These are phyloP conservation scores for Colletotrichum sansevieriae DNA, from an alignment of 2,329 filamentous ascomycete genomes.

Conservation along the genomic window DNA sequence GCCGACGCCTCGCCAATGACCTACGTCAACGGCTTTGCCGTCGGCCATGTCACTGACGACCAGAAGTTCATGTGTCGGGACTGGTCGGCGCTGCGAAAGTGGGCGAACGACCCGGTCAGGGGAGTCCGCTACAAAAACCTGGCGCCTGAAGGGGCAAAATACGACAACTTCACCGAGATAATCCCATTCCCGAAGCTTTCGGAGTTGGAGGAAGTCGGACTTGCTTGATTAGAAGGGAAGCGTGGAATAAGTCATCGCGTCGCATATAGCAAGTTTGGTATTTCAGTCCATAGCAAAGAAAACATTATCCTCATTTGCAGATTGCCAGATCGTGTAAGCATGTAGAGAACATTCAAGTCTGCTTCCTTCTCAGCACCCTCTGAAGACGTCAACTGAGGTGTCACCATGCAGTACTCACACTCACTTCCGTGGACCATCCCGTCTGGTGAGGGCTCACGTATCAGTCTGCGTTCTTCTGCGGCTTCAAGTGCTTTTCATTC, in stretches of 20 bases:
- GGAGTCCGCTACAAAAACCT: constrained; percentile 26
- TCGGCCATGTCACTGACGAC: constrained; percentile 28
- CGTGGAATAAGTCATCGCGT: neutral
- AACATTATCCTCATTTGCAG: no score
- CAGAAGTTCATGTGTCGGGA: constrained; percentile 33
- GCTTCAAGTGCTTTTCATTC: no score
- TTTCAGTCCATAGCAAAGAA: no score
- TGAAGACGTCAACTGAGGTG: no score
- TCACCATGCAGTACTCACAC: no score
- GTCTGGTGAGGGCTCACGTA: no score
- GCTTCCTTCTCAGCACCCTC: no score
- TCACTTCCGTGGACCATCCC: no score
- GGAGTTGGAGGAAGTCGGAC: constrained; percentile 13
- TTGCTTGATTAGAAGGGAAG: constrained; percentile 8
- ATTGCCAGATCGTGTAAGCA: no score
- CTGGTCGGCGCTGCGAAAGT: constrained; percentile 22
- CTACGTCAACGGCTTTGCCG: constrained; percentile 25
- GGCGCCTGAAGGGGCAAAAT: constrained; percentile 13
- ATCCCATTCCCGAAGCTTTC: constrained; percentile 26
- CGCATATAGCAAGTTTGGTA: neutral
- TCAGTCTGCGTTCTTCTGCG: no score
- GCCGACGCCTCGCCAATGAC: constrained; percentile 32
- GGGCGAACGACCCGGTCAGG: constrained; percentile 29
- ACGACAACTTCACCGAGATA: constrained; percentile 30
- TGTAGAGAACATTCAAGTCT: no score